Conservation (phyloP, 768 basidiomycete genomes). For the Mycena sanguinolenta region DNA sequence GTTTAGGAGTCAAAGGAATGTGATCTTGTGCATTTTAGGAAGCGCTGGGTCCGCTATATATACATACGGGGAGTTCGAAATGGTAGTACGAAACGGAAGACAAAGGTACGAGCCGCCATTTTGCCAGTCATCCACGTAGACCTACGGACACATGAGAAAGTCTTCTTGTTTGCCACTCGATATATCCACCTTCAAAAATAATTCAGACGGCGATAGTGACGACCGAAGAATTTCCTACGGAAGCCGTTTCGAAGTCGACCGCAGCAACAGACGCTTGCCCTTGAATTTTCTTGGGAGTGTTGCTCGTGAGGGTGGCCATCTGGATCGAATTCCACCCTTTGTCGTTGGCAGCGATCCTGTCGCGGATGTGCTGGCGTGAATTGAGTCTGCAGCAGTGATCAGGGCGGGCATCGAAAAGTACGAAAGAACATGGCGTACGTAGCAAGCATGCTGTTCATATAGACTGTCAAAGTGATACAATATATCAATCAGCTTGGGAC, state of each 20-base stretch:
- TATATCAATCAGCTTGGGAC: neutral
- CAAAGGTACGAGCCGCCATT: too few relatives aligned
- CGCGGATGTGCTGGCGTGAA: slow-evolving; percentile 16
- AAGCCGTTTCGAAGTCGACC: slow-evolving; percentile 24
- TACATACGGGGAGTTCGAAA: too few relatives aligned
- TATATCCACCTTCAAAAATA: slow-evolving; percentile 23
- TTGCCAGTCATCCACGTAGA: neutral
- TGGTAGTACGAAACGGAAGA: too few relatives aligned
- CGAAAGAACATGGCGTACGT: neutral
- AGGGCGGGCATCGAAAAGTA: neutral
- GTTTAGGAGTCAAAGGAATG: neutral
- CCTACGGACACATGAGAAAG: slow-evolving; percentile 13
- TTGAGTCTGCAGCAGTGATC: slow-evolving; percentile 24
- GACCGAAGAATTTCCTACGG: slow-evolving; percentile 15
- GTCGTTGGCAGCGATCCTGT: slow-evolving; percentile 15
- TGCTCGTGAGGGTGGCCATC: neutral
- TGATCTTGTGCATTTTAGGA: neutral
- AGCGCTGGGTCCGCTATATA: neutral
- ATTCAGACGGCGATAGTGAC: slow-evolving; percentile 10
- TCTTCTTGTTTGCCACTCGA: slow-evolving; percentile 10
- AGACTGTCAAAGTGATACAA: neutral
- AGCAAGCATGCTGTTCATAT: slow-evolving; percentile 12
- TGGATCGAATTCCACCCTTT: slow-evolving; percentile 36
- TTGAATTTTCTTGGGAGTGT: neutral
- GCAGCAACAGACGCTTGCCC: slow-evolving; percentile 19